Base-by-base conservation (phyloP, 2,329 filamentous ascomycete genomes). In the Allantophomopsis cytisporea region DNA sequence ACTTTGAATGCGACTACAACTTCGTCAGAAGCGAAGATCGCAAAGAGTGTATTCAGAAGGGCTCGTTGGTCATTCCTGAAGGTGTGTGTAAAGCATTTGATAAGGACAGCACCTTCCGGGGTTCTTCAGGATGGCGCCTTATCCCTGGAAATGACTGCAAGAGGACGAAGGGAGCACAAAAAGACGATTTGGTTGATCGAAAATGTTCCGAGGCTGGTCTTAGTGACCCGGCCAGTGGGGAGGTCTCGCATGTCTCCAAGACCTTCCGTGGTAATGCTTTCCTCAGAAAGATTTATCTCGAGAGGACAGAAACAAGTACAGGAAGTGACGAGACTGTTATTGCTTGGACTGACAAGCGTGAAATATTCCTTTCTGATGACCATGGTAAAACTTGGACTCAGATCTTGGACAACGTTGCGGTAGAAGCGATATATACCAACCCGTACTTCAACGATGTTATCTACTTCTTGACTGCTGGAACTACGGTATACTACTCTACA, bases 1-100 rank as follows among this genome's bases (percentile, higher is more conserved):
- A 98, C 58, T 98, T 94, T 56, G 91, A 98, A 61, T 98, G 91
- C 57, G 89, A 96, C 55, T 94, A 83, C 67, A 93, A 94, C 58
- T 96, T 94, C 56, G 65, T 77, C 43, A 73, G 74, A 49, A 68
- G 69, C 41, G 65, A 73, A 3, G 76, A 89, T 45, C 69, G 73
- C 39, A 73, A 72, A 37, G 69, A 80, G 45, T 96, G 91, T 55
- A 66, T 76, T 17, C 69, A 73, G 7, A 72, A 68, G 18, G 77
- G 74, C 0, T 64, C 72, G 3, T 58, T 94, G 34, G 57, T 66
- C 2, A 64, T 76, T 2, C 87, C 88, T 0, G 71, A 83, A 36
- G 84, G 76, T 7, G 71, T 73, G 20, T 98, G 91, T 60, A 75
- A 82, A 53, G 57, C 48, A 16, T 51, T 50, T 39, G 51, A 45